Conservation (phyloP, 192 early-diverging fungal species). For the Mortierella alpina region DNA sequence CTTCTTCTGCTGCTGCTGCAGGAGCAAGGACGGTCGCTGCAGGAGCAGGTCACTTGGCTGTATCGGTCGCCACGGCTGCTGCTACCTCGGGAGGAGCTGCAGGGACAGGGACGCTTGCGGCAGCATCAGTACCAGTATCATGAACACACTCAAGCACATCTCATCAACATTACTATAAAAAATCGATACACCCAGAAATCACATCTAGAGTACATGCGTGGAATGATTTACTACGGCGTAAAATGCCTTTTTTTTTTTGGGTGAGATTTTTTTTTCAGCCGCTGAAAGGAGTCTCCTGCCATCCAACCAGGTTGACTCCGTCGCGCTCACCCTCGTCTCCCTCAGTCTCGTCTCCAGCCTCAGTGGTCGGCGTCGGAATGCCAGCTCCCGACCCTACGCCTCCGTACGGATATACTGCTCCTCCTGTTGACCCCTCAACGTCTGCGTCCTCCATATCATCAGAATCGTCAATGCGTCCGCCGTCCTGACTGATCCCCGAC, state of each 20-base stretch:
- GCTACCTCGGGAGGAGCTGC: background rate
- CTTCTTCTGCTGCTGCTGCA: background rate
- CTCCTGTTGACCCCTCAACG: background rate
- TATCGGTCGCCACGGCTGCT: background rate
- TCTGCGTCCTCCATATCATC: conserved; percentile 6
- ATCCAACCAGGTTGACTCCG: conserved; percentile 25
- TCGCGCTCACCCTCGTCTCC: conserved; percentile 20
- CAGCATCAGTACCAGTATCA: too few species aligned
- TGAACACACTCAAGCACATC: background rate
- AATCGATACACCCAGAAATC: too few species aligned
- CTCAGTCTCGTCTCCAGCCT: conserved; percentile 3
- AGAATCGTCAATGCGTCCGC: conserved; percentile 29
- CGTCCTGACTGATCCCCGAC: conserved; percentile 20
- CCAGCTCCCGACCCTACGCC: conserved; percentile 11
- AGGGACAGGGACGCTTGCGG: too few species aligned
- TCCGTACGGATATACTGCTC: background rate
- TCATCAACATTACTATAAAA: background rate
- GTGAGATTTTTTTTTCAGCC: background rate
- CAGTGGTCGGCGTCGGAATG: conserved; percentile 16
- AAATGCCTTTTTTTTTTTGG: background rate
- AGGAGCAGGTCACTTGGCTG: background rate
- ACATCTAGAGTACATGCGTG: background rate
- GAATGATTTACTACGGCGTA: background rate
- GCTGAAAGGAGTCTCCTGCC: background rate
- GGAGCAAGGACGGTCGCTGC: background rate